Percentiles rank a stretch among this genome's conserved stretches.
These are phyloP conservation scores for Cornus kousa DNA, from an alignment of 148 eudicot genomes.

Conservation along the genomic window DNA sequence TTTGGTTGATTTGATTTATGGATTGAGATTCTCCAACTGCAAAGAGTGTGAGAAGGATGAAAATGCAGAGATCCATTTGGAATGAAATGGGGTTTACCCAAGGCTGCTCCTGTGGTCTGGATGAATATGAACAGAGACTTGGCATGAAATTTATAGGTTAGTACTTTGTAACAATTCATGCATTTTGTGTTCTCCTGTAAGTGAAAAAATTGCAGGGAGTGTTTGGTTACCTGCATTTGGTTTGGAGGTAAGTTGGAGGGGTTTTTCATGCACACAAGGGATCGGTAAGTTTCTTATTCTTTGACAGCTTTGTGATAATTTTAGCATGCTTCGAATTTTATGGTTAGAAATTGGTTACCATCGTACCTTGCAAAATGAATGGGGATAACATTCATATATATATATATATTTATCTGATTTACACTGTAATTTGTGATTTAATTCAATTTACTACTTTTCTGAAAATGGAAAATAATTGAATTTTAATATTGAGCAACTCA, in stretches of 20 bases:
- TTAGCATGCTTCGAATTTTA: no score
- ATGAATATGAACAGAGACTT: background rate
- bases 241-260: background rate
- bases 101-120: background rate
- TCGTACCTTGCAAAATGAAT: no score
- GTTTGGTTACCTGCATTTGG: background rate
- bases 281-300: no score
- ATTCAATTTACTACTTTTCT: no score
- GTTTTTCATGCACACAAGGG: background rate
- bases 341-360: no score
- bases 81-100: background rate
- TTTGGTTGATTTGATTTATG: constrained; percentile 8
- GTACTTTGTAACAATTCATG: background rate
- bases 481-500: no score
- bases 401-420: no score
- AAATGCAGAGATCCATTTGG: background rate
- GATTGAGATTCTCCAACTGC: constrained; percentile 5
- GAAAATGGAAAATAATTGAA: no score
- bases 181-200: background rate
- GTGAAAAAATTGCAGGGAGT: background rate
- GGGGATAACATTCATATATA: no score
- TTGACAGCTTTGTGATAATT: no score
- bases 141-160: background rate
- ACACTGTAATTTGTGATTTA: no score
- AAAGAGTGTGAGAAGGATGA: constrained; percentile 1